These are phyloP conservation scores for Elongisporangium senticosum DNA, from an alignment of 352 stramenopile species.

Conservation along the genomic window DNA sequence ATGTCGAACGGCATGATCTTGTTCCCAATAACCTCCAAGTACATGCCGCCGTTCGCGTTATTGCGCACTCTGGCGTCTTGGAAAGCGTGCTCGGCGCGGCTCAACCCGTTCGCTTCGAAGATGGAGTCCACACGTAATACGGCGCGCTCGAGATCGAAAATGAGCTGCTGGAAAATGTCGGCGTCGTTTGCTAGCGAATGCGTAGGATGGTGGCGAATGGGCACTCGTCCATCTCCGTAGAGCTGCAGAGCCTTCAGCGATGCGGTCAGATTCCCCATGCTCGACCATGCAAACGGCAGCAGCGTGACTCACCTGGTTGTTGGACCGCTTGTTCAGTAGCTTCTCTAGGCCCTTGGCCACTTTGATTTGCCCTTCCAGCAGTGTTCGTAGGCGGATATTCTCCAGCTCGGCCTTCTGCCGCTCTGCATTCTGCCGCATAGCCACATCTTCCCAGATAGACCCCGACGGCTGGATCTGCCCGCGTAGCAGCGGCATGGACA, in stretches of 20 bases:
- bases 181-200: no score
- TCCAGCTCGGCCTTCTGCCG: conserved; percentile 19
- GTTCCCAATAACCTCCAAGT: conserved; percentile 22
- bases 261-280: no score
- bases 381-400: conserved; percentile 17
- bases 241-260: no score
- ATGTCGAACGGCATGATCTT: conserved; percentile 26
- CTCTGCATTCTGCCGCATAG: conserved; percentile 28
- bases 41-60: conserved; percentile 13
- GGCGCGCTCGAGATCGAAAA: no score
- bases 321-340: neutral
- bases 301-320: neutral
- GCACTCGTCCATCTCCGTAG: no score
- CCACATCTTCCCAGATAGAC: conserved; percentile 26
- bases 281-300: no score
- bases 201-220: no score
- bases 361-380: conserved; percentile 18
- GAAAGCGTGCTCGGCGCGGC: no score
- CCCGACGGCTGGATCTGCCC: neutral
- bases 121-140: no score
- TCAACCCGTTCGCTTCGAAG: no score
- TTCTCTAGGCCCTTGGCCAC: conserved; percentile 17
- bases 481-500: no score
- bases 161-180: no score
- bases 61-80: conserved; percentile 16